A percentile compares a stretch with the other conserved stretches of the same genome.
Conservation (phyloP, 305 asterid genomes). For the Striga hermonthica region DNA sequence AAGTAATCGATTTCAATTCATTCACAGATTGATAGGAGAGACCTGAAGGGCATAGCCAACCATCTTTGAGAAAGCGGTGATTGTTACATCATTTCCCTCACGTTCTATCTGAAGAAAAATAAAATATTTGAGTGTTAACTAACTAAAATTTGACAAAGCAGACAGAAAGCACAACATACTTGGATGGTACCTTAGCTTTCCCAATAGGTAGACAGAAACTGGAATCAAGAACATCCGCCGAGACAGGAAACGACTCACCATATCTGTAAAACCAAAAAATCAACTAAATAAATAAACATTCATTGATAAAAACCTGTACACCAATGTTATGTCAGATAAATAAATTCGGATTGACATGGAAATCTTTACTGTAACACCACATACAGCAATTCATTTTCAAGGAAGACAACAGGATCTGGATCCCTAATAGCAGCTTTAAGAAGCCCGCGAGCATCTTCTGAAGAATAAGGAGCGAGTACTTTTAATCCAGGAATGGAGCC, state of each 20-base stretch:
- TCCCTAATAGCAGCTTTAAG: constrained; percentile 98
- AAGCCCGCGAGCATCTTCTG: constrained; percentile 97
- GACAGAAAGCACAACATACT: constrained; percentile 19
- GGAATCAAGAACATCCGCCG: constrained; percentile 84
- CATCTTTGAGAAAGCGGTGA: constrained; percentile 82
- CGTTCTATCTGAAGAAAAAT: constrained; percentile 61
- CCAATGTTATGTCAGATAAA: constrained; percentile 26
- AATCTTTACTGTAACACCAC: constrained; percentile 28
- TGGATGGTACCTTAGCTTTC: constrained; percentile 68
- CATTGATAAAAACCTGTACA: constrained; percentile 16
- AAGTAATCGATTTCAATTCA: constrained; percentile 5
- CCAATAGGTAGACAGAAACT: constrained; percentile 90
- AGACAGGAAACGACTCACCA: constrained; percentile 87
- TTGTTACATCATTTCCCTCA: constrained; percentile 80
- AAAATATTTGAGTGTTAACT: constrained; percentile 12
- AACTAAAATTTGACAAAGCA: constrained; percentile 15
- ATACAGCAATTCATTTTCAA: constrained; percentile 90
- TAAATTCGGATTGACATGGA: constrained; percentile 14
- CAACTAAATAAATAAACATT: constrained; percentile 19
- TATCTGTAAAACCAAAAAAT: constrained; percentile 46
- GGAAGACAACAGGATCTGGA: constrained; percentile 95
- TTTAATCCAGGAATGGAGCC: constrained; percentile 84
- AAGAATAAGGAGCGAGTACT: constrained; percentile 78
- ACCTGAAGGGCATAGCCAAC: constrained; percentile 94
- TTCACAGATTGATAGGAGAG: constrained; percentile 29